Evolutionary conservation across 441 rosid species (phyloP).

Genomic region (Gossypium gossypioides): DNA sequence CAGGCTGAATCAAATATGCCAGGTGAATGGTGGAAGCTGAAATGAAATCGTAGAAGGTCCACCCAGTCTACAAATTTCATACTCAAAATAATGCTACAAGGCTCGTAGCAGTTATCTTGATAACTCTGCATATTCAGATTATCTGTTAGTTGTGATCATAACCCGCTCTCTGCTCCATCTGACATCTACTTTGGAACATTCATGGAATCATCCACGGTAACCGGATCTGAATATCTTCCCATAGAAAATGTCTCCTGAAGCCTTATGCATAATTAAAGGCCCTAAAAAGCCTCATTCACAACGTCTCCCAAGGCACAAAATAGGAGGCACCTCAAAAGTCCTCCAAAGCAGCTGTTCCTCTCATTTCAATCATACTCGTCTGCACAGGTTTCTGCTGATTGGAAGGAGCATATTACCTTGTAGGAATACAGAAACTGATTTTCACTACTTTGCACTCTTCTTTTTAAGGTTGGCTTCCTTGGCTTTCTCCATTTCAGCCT

Average conservation of each 20-base stretch:
- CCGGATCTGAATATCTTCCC: slow-evolving; percentile 11
- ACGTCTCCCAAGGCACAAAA: slow-evolving; percentile 15
- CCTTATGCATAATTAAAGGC: slow-evolving; percentile 13
- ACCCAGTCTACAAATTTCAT: slow-evolving; percentile 18
- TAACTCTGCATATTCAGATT: slow-evolving; percentile 1
- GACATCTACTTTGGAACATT: neutral
- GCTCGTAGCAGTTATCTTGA: slow-evolving; percentile 16
- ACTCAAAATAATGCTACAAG: slow-evolving; percentile 2
- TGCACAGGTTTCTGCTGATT: slow-evolving; percentile 17
- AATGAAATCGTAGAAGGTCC: slow-evolving; percentile 13
- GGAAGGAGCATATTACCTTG: slow-evolving; percentile 17
- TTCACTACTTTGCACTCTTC: slow-evolving; percentile 42
- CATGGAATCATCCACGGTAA: neutral
- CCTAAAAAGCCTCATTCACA: slow-evolving; percentile 14
- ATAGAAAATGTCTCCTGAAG: slow-evolving; percentile 10
- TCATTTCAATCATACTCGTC: slow-evolving; percentile 9
- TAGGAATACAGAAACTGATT: slow-evolving; percentile 12
- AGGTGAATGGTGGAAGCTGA: slow-evolving; percentile 22
- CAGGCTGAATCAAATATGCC: slow-evolving; percentile 23
- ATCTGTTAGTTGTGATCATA: slow-evolving; percentile 2
- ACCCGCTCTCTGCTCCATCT: slow-evolving; percentile 2
- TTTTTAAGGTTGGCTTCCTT: slow-evolving; percentile 57
- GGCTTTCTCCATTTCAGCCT: slow-evolving; percentile 76
- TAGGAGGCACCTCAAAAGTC: slow-evolving; percentile 18
- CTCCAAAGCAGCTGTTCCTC: slow-evolving; percentile 13